phyloP scores from a whole-genome alignment of 805 yeast species.

The Yarrowia bubula region DNA sequence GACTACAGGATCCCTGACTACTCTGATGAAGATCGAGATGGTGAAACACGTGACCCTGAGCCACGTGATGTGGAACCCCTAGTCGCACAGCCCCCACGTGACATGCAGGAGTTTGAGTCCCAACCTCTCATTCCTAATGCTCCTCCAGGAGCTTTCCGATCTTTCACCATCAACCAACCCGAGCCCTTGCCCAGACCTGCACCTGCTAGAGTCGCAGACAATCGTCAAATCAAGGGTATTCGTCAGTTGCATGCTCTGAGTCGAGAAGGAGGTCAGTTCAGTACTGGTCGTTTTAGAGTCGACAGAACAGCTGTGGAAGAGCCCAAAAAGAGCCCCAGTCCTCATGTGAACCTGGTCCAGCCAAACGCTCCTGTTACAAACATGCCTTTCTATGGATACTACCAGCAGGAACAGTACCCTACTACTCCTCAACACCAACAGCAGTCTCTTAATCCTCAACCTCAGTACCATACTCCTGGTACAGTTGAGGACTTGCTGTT shows the following conservation, averaged over 20 bases:
- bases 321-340: background rate
- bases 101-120: background rate
- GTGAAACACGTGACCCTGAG: background rate
- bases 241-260: background rate
- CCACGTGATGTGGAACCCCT: too few relatives aligned
- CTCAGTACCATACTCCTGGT: constrained; percentile 15
- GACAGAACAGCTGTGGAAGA: background rate
- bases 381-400: background rate
- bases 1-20: background rate
- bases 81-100: too few relatives aligned
- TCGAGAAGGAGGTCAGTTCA: constrained; percentile 5
- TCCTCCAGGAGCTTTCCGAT: background rate
- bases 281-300: background rate
- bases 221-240: constrained; percentile 4
- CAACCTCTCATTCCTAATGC: background rate
- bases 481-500: background rate
- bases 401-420: background rate
- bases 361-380: background rate
- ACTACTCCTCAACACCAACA: background rate
- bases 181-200: background rate
- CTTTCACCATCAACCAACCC: background rate
- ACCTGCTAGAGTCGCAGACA: background rate
- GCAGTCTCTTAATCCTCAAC: background rate
- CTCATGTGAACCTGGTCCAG: background rate
- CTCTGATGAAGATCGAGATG: background rate